These are phyloP conservation scores for Suillus variegatus DNA, from an alignment of 768 basidiomycete genomes.

Conservation along the genomic window DNA sequence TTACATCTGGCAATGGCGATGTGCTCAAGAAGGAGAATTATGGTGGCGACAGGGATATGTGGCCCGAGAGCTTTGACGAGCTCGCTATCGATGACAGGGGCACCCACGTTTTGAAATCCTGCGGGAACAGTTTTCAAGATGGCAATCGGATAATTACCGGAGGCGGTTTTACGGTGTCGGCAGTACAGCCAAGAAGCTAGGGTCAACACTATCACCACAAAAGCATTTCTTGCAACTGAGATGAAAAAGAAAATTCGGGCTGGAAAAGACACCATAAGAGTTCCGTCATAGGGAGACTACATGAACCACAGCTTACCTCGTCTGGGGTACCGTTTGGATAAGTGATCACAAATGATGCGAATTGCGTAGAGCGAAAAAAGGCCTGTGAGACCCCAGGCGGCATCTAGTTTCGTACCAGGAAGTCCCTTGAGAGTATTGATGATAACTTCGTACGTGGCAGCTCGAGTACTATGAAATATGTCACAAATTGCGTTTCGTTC, in stretches of 20 bases:
- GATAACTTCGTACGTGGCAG: conserved; percentile 81
- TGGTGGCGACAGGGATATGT: conserved; percentile 84
- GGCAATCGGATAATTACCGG: conserved; percentile 80
- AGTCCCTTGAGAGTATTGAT: conserved; percentile 92
- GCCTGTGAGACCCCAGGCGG: conserved; percentile 85
- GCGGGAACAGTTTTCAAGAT: conserved; percentile 83
- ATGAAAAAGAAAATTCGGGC: conserved; percentile 78
- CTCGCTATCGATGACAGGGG: conserved; percentile 44
- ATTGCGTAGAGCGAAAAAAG: conserved; percentile 72
- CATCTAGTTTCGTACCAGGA: conserved; percentile 70
- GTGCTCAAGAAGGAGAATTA: conserved; percentile 91
- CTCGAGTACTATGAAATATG: conserved; percentile 65
- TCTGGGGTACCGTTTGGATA: conserved; percentile 62
- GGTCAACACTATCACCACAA: conserved; percentile 87
- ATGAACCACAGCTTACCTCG: conserved; percentile 41
- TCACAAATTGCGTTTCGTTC: conserved; percentile 7
- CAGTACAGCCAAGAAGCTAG: conserved; percentile 86
- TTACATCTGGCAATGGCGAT: conserved; percentile 95
- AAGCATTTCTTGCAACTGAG: conserved; percentile 76
- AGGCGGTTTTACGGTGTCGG: conserved; percentile 54
- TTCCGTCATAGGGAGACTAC: neutral
- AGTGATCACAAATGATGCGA: conserved; percentile 52
- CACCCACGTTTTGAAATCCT: conserved; percentile 67
- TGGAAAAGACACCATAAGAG: conserved; percentile 24
- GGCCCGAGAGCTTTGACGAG: conserved; percentile 70